Percentiles rank a stretch among this genome's conserved stretches.
Conservation (phyloP, 1,284 basidiomycete species). For the Anthracocystis panici-leucophaei region DNA sequence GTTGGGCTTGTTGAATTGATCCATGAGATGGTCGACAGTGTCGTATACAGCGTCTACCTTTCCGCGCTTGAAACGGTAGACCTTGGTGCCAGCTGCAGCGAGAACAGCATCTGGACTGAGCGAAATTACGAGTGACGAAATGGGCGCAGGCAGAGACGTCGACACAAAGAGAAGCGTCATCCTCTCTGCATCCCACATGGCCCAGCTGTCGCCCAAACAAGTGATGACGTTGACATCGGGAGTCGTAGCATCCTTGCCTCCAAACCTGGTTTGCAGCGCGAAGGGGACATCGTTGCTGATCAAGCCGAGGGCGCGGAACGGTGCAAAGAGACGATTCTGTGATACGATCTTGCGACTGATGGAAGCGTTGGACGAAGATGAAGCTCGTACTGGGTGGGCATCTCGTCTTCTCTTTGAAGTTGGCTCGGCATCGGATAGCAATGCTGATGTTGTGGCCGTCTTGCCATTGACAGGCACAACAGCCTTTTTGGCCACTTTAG, state of each 20-base stretch:
- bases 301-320: constrained; percentile 92
- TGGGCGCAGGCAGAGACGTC: constrained; percentile 81
- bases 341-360: constrained; percentile 28
- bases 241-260: constrained; percentile 82
- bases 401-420: constrained; percentile 32
- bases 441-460: constrained; percentile 13
- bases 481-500: constrained; percentile 29
- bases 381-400: not conserved
- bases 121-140: constrained; percentile 76
- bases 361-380: constrained; percentile 14
- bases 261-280: constrained; percentile 82
- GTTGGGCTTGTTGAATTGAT: constrained; percentile 30
- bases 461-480: constrained; percentile 27
- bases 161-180: constrained; percentile 94
- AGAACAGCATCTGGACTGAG: constrained; percentile 90
- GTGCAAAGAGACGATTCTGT: constrained; percentile 79
- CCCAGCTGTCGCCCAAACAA: constrained; percentile 90
- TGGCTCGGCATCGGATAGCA: constrained; percentile 23
- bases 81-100: constrained; percentile 78
- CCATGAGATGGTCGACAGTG: constrained; percentile 48
- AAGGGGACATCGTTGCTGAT: constrained; percentile 93
- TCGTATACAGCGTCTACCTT: constrained; percentile 77
- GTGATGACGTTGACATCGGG: constrained; percentile 79
- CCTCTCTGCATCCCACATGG: constrained; percentile 93
- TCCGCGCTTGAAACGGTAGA: constrained; percentile 85